Evolutionary conservation across 2,329 filamentous ascomycete species (phyloP).

Genomic region (Mariannaea elegans): DNA sequence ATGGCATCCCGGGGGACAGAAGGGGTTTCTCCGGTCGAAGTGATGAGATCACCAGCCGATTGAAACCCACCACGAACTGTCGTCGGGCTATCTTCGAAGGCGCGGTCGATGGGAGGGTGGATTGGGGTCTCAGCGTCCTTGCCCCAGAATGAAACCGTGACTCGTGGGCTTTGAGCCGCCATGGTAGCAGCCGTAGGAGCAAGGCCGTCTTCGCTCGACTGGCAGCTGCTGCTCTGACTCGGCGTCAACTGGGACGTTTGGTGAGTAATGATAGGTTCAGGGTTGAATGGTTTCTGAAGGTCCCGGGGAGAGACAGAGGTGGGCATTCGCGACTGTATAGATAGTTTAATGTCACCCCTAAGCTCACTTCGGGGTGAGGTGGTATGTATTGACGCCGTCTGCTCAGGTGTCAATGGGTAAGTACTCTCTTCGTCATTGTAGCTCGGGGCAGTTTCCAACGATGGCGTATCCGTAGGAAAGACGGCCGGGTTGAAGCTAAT

Average conservation of each 20-base stretch:
- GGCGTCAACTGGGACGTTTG: conserved; percentile 55
- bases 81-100: conserved; percentile 49
- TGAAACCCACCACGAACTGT: conserved; percentile 48
- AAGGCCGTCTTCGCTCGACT: conserved; percentile 60
- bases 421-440: conserved; percentile 38
- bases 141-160: conserved; percentile 66
- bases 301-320: conserved; percentile 54
- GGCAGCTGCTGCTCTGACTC: conserved; percentile 58
- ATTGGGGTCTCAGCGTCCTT: conserved; percentile 50
- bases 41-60: conserved; percentile 52
- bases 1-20: conserved; percentile 48
- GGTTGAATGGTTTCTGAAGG: conserved; percentile 51
- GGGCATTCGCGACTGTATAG: conserved; percentile 37
- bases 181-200: conserved; percentile 51
- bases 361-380: conserved; percentile 51
- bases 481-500: conserved; percentile 34
- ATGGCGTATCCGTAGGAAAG: conserved; percentile 20
- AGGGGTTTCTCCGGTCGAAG: conserved; percentile 35
- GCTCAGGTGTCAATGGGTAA: conserved; percentile 62
- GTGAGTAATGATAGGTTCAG: conserved; percentile 42
- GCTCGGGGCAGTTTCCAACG: conserved; percentile 23
- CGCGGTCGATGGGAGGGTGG: conserved; percentile 51
- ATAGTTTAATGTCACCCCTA: conserved; percentile 38
- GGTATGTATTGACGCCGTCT: conserved; percentile 59
- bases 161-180: conserved; percentile 60